Evolutionary conservation across 2,329 filamentous ascomycete genomes (phyloP), one percentile per base, ranked within the genome.

Genomic region (Fusarium sp.): DNA sequence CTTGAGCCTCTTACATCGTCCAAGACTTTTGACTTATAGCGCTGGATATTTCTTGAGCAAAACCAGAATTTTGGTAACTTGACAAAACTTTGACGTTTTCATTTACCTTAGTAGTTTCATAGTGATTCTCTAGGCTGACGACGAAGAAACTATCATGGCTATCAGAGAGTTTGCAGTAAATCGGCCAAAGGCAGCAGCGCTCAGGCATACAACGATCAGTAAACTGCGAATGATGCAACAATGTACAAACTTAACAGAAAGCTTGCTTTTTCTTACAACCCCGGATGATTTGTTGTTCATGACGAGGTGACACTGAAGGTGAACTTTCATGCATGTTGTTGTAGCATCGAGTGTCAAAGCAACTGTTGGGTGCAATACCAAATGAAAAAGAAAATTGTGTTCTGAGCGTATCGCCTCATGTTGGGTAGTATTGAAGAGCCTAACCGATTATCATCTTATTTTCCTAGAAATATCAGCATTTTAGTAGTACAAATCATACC

Each of bases 1-100:
- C 67, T 64, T 55, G 67, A 64, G 58, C 62, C 67, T 58, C 67
- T 70, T 67, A 58, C 66, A 67, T 70, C 54, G 62, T 64, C 62
- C 67, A 70, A 67, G 67, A 44, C 62, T 34, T 38, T 65, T 58
- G n/a, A 34, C 47, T 54, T 40, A 52, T 30, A 29, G 45, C 62
- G 27, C 34, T 38, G 18, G 6, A 11, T 10, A 51, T 49, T 30
- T 44, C 49, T 18, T 25, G 38, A 18, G 27, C 10, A 34, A 54
- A 62, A 10, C 38, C 47, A 48, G 52, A 45, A 57, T 44, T 38
- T 41, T 32, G 12, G 7, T 30, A 22, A 18, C 38, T 30, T 24
- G 16, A n/a, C 25, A 38, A 10, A 40, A n/a, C 6, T 16, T 51
- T 67, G 22, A 30, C 18, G 9, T 25, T 40, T 44, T 32, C 22